A percentile compares a stretch with the other conserved stretches of the same genome.
phyloP scores from a whole-genome alignment of 306 rosid species.

The Quercus dentata region DNA sequence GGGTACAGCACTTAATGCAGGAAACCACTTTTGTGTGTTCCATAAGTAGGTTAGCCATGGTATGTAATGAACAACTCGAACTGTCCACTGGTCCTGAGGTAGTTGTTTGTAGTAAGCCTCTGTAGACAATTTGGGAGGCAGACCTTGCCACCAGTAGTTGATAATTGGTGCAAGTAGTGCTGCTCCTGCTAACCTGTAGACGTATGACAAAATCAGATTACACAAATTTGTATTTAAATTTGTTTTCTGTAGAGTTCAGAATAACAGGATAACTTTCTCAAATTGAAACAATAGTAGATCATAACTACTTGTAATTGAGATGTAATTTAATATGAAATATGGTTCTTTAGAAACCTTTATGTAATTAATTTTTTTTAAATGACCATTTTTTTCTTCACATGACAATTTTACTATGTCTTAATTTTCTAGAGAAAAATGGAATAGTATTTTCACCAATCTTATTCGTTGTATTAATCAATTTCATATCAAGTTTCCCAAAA shows the following conservation, averaged over 20 bases:
- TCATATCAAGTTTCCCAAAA: no score
- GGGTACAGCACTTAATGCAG: conserved; percentile 29
- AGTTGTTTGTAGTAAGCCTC: conserved; percentile 36
- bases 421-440: no score
- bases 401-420: no score
- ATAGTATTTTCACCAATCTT: no score
- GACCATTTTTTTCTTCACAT: no score
- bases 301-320: neutral
- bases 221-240: neutral
- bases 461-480: no score
- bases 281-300: neutral
- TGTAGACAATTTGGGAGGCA: conserved; percentile 38
- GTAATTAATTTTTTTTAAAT: no score
- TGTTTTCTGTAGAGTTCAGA: neutral
- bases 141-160: conserved; percentile 55
- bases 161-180: conserved; percentile 39
- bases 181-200: conserved; percentile 53
- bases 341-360: no score
- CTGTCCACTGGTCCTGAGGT: conserved; percentile 42
- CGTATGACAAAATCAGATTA: neutral
- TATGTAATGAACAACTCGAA: conserved; percentile 43
- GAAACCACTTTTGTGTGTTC: conserved; percentile 55
- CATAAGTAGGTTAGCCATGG: conserved; percentile 58
- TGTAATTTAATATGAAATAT: no score
- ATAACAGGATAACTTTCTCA: neutral